Evolutionary conservation across 805 yeast species (phyloP).

Genomic region (Hanseniaspora jakobsenii): DNA sequence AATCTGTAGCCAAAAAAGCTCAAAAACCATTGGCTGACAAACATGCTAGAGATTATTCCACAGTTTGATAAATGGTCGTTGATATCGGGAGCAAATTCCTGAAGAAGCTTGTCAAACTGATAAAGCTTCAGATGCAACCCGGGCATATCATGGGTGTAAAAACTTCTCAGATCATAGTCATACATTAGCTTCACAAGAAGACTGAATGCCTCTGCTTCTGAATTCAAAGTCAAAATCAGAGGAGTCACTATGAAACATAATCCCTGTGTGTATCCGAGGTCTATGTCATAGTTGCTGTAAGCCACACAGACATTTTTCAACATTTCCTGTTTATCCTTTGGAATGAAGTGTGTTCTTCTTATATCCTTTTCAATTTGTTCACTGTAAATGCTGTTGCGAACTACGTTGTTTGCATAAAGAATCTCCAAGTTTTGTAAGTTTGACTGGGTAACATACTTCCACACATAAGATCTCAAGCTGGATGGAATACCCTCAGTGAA

Average conservation of each 20-base stretch:
- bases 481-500: slow-evolving; percentile 63
- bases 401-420: slow-evolving; percentile 32
- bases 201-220: slow-evolving; percentile 75
- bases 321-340: slow-evolving; percentile 47
- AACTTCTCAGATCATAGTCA: slow-evolving; percentile 62
- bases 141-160: slow-evolving; percentile 84
- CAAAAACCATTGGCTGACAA: slow-evolving; percentile 95
- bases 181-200: slow-evolving; percentile 72
- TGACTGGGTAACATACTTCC: slow-evolving; percentile 81
- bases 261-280: slow-evolving; percentile 96
- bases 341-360: slow-evolving; percentile 71
- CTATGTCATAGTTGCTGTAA: slow-evolving; percentile 74
- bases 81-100: slow-evolving; percentile 59
- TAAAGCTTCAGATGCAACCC: slow-evolving; percentile 76
- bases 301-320: slow-evolving; percentile 68
- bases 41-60: slow-evolving; percentile 87
- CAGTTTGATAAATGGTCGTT: slow-evolving; percentile 68
- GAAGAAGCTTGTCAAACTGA: slow-evolving; percentile 81
- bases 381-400: slow-evolving; percentile 53
- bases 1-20: slow-evolving; percentile 91
- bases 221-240: slow-evolving; percentile 51
- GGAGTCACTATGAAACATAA: slow-evolving; percentile 92
- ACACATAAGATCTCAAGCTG: slow-evolving; percentile 75
- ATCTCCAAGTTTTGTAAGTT: slow-evolving; percentile 42
- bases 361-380: slow-evolving; percentile 71